Base-by-base conservation (phyloP, 345 rosid genomes). In the Populus deltoides region DNA sequence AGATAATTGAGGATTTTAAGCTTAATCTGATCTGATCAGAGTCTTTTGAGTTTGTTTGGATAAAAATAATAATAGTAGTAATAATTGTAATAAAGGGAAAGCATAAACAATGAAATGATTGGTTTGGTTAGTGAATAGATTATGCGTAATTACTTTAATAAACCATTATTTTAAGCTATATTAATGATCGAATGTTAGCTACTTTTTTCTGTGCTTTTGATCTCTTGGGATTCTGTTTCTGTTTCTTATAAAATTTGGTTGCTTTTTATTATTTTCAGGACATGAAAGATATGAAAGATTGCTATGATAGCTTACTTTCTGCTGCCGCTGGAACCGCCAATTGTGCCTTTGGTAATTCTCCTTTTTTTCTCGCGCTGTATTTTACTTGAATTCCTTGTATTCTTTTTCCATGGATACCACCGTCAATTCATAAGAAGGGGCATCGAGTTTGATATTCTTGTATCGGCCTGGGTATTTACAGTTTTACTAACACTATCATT, bases 271-370 rank as follows among this genome's bases (percentile, higher is more conserved):
- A 51, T 76, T 25, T 74, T 25, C 80, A 97, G 99, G 97, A 94
- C 57, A 89, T 97, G 98, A 91, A 86, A 74, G 91, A 88, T 65
- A 92, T 97, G 96, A 88, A 89, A 88, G 85, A 90, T 67, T 92
- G 99, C 85, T 97, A 92, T 29, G 99, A 97, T 82, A 92, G 97
- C 85, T 89, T 97, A 74, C 96, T 97, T 79, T 85, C 98, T 68
- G 97, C 98, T 3, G 98, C 99, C 80, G 96, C 98, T 20, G 97
- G 90, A 17, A 90, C 93, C 1, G 98, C 98, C n/a, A 97, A 97
- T 80, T 89, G 97, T 75, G 97, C 97, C 62, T 96, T 85, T 74
- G 99, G 99, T 96, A 89, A 31, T 15, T 22, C n/a, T 15, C 25
- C 18, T 24, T 68, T 8, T 38, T 18, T 12, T 69, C 10, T 41